A percentile compares a stretch with the other conserved stretches of the same genome.
Conservation (phyloP, 805 yeast species). For the Nakazawaea anatomiae region DNA sequence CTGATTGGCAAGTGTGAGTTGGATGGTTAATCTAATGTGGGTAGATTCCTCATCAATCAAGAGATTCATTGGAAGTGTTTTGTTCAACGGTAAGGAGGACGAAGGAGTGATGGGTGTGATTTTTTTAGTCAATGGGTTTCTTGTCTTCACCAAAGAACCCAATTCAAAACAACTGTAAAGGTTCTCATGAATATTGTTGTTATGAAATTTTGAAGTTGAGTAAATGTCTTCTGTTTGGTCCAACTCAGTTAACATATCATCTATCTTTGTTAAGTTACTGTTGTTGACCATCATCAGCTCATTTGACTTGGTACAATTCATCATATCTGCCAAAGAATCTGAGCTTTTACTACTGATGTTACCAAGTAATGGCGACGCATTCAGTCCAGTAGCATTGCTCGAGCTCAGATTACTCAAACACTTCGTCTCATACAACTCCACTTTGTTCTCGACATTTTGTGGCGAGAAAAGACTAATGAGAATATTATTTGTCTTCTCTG, state of each 20-base stretch:
- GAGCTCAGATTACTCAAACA: constrained; percentile 11
- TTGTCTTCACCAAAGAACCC: constrained; percentile 15
- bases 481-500: constrained; percentile 8
- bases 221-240: background rate
- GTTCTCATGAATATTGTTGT: background rate
- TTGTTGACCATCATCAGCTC: background rate
- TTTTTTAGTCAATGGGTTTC: constrained; percentile 17
- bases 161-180: constrained; percentile 13
- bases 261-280: constrained; percentile 7
- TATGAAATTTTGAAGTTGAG: background rate
- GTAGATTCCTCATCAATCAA: constrained; percentile 21
- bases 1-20: constrained; percentile 12
- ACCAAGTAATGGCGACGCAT: background rate
- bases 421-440: constrained; percentile 19
- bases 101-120: background rate
- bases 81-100: background rate
- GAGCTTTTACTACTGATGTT: background rate
- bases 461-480: constrained; percentile 22
- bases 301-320: background rate
- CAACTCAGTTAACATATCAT: constrained; percentile 9
- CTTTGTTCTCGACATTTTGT: constrained; percentile 16
- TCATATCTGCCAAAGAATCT: background rate
- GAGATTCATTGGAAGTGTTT: constrained; percentile 11
- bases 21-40: constrained; percentile 17
- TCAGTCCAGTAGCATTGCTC: background rate